phyloP scores from a whole-genome alignment of 257 asterid genomes.

The Solanum paucissectum region DNA sequence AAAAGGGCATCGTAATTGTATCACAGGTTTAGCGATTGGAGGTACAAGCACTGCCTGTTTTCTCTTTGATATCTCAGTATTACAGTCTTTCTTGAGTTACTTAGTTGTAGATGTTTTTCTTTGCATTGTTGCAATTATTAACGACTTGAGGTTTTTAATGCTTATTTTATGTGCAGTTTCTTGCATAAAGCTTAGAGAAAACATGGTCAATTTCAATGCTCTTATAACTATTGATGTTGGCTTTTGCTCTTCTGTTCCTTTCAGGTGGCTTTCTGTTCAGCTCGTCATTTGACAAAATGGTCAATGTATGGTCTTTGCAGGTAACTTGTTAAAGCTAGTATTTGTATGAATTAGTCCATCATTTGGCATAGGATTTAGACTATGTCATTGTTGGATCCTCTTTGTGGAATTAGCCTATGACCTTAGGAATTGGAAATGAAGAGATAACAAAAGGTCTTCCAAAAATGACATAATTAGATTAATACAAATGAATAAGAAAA shows the following conservation, averaged over 20 bases:
- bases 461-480: background rate
- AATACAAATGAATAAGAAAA: background rate
- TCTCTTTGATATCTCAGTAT: background rate
- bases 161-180: background rate
- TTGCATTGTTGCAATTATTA: background rate
- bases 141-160: background rate
- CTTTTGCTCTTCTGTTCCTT: slow-evolving; percentile 1
- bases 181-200: background rate
- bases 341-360: background rate
- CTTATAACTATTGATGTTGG: background rate
- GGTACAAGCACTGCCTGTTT: slow-evolving; percentile 22
- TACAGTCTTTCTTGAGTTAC: background rate
- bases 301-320: slow-evolving; percentile 86
- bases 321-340: slow-evolving; percentile 21
- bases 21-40: slow-evolving; percentile 70
- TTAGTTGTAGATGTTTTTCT: background rate
- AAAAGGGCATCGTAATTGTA: slow-evolving; percentile 69
- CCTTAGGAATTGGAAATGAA: background rate
- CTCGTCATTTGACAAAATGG: slow-evolving; percentile 74
- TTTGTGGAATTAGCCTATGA: background rate
- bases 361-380: background rate
- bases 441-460: background rate
- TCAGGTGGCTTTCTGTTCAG: slow-evolving; percentile 89
- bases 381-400: background rate
- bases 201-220: background rate